Evolutionary conservation across 1,139 yeast species (phyloP).

Genomic region (Hemisphaericaspora lyxosophila): DNA sequence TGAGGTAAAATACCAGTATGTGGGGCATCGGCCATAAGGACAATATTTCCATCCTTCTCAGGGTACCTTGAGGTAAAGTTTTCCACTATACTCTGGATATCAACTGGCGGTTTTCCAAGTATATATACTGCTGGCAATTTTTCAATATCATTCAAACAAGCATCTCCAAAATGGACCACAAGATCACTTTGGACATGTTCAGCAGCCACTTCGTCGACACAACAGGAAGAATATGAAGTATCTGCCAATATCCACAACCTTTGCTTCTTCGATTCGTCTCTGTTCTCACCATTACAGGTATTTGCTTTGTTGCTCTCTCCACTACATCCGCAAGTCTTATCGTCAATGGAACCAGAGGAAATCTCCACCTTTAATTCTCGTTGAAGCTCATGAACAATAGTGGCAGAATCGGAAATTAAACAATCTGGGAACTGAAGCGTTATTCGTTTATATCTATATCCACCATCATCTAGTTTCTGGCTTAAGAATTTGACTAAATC

Average conservation of each 20-base stretch:
- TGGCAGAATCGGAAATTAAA: constrained; percentile 74
- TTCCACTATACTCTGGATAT: constrained; percentile 29
- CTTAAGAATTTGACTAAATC: constrained; percentile 40
- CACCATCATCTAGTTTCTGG: constrained; percentile 21
- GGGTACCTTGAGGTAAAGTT: constrained; percentile 41
- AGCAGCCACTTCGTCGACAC: constrained; percentile 96
- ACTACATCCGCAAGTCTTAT: constrained; percentile 1
- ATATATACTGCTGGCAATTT: constrained; percentile 74
- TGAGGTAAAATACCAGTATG: constrained; percentile 43
- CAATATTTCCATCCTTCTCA: constrained; percentile 27
- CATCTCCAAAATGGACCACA: constrained; percentile 92
- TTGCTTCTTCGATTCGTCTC: constrained; percentile 13
- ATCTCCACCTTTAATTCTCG: constrained; percentile 11
- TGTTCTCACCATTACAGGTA: neutral
- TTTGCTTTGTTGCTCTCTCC: constrained; percentile 1
- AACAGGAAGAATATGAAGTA: constrained; percentile 92
- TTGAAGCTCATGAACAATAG: constrained; percentile 56
- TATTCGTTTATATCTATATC: constrained; percentile 43
- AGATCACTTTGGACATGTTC: constrained; percentile 86
- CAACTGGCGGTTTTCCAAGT: constrained; percentile 64
- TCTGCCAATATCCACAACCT: constrained; percentile 82
- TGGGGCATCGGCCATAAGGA: constrained; percentile 71
- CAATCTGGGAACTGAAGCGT: constrained; percentile 91
- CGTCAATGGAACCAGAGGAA: neutral
- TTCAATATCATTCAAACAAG: constrained; percentile 80